Percentiles rank a stretch among this genome's conserved stretches.
Conservation (phyloP, 2,329 filamentous ascomycete genomes). For the Epichloe typhina region DNA sequence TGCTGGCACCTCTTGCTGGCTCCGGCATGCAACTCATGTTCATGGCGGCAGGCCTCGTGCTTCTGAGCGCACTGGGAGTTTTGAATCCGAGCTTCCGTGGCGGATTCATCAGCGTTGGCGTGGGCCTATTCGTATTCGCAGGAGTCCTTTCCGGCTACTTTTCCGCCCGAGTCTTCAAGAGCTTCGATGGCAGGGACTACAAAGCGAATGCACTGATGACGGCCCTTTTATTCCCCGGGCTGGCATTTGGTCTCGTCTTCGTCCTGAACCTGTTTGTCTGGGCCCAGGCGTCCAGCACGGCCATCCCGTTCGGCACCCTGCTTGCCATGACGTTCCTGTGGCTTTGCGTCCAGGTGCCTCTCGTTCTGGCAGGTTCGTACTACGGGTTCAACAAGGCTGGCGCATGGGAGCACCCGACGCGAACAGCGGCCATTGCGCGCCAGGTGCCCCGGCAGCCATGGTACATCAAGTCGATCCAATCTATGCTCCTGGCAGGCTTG, state of each 20-base stretch:
- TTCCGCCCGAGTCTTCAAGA: slow-evolving; percentile 70
- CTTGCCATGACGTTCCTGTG: slow-evolving; percentile 61
- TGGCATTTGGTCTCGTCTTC: slow-evolving; percentile 63
- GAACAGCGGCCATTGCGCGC: slow-evolving; percentile 56
- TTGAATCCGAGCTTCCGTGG: slow-evolving; percentile 83
- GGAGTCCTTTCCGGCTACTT: slow-evolving; percentile 81
- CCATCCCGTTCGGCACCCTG: slow-evolving; percentile 70
- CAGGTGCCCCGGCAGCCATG: slow-evolving; percentile 64
- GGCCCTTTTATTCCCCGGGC: slow-evolving; percentile 63
- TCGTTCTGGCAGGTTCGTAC: slow-evolving; percentile 71
- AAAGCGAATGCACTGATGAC: slow-evolving; percentile 66
- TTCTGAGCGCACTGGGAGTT: slow-evolving; percentile 62
- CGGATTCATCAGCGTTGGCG: slow-evolving; percentile 72
- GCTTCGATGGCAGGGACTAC: slow-evolving; percentile 65
- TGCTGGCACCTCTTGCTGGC: slow-evolving; percentile 69
- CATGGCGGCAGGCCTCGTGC: slow-evolving; percentile 60
- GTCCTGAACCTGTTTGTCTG: slow-evolving; percentile 81
- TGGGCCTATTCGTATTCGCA: slow-evolving; percentile 72
- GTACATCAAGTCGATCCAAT: slow-evolving; percentile 54
- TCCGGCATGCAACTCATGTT: slow-evolving; percentile 80
- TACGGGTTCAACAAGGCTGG: slow-evolving; percentile 55
- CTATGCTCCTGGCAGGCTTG: slow-evolving; percentile 59
- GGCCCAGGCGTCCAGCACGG: slow-evolving; percentile 79
- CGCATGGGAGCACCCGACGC: slow-evolving; percentile 71
- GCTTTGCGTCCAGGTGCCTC: slow-evolving; percentile 74